Evolutionary conservation across 306 rosid genomes (phyloP), one percentile per base, ranked within the genome.

Genomic region (Casuarina equisetifolia): DNA sequence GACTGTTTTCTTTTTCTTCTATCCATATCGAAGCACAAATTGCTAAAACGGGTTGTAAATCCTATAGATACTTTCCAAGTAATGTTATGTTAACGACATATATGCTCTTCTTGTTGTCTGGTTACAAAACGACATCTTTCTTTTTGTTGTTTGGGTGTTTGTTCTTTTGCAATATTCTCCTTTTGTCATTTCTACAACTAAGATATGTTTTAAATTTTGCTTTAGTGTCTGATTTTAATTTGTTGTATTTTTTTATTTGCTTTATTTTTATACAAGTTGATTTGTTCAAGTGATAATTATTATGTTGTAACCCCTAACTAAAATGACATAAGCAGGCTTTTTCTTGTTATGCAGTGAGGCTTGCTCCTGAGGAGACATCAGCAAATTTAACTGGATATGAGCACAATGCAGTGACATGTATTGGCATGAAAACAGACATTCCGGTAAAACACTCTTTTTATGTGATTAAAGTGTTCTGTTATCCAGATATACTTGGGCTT

Each of bases 351-450:
- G 82, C 91, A 90, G 98, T 94, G 89, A 94, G 98, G 88, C 95
- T 92, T 77, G 98, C 93, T 61, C 95, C 97, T 9, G 97, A 92
- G 85, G 97, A 92, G 80, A 84, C 67, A 36, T 94, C 98, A 58
- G 52, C 45, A 0, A 81, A 86, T 43, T 79, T 94, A 88, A 92
- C 96, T 72, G 98, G 98, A 76, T 94, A 70, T 79, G 94, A 82
- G 79, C 98, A 87, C 87, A 94, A 94, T 68, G 97, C 89, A 59
- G 91, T 94, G 79, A 94, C 97, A 68, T 94, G 98, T 76, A 77
- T 94, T 76, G 98, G 97, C 92, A 88, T 90, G 97, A 94, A 87
- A 78, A 90, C 95, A 40, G 92, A 89, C 75, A 89, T 94, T 87
- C 98, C 98, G 82, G 98, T 94, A 84, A 86, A 67, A 68, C 58